Evolutionary conservation across 192 early-diverging fungal species (phyloP), one percentile per base, ranked within the genome.

Genomic region (Mortierella hygrophila): DNA sequence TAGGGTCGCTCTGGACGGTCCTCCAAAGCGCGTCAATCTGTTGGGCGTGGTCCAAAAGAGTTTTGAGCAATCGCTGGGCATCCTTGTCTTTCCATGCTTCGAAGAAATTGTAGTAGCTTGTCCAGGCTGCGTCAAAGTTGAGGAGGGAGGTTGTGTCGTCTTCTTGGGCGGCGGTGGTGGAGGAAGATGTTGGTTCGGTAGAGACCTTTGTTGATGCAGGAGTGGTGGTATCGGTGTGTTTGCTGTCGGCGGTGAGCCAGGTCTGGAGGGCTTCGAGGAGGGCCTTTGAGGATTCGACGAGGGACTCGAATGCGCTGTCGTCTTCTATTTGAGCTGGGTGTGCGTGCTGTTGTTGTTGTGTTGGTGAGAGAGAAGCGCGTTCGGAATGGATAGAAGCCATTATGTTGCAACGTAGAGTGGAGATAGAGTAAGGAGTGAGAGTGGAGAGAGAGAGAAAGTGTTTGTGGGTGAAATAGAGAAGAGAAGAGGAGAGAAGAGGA

Each of bases 21-120:
- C 91, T 77, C 92, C 93, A 95, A 4, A 97, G 85, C 6, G 89
- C 65, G 46, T 93, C 93, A 49, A 96, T 91, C 49, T 96, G 93
- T 37, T 92, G 87, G 32, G 88, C 95, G 76, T 97, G 95, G 8
- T 89, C 88, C 65, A 95, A 88, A 35, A 97, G 75, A 23, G 90
- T 92, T 9, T 92, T 84, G 6, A 96, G 74, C n/a, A 96, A 86
- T 23, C 93, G 89, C 16, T 89, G 76, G 8, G 92, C 90, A 82
- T 97, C 96, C 71, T 84, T 85, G 8, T 87, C 75, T 78, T 96
- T 96, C 95, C 95, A 97, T 4, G 89, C 90, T 63, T 95, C 89
- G 74, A 97, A 97, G 15, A 91, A 82, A 44, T 71, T 77, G 82
- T 92, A 94, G 82, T 91, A 97, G 18, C 81, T 86, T 57, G 81